Conservation (phyloP, 2,329 filamentous ascomycete genomes). For the Ophiocordyceps camponoti-saundersi region DNA sequence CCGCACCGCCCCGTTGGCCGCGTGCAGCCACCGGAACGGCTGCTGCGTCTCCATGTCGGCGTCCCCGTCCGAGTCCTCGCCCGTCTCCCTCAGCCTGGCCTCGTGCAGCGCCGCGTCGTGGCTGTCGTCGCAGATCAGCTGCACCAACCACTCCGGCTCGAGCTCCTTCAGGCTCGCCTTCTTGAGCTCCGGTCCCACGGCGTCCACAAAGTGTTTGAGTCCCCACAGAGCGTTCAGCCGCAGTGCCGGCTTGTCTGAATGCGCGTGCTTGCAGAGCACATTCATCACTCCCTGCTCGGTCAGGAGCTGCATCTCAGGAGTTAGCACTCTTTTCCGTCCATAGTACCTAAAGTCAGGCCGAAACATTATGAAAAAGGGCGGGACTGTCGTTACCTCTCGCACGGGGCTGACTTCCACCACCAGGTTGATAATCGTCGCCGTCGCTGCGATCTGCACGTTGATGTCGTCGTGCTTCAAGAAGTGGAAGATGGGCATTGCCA, state of each 20-base stretch:
- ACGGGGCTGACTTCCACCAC: constrained; percentile 82
- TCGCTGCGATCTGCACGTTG: constrained; percentile 74
- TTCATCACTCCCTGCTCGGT: constrained; percentile 58
- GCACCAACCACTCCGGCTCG: constrained; percentile 63
- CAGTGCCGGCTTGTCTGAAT: constrained; percentile 61
- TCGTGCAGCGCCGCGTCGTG: constrained; percentile 32
- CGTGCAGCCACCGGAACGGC: constrained; percentile 18
- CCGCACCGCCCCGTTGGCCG: constrained; percentile 12
- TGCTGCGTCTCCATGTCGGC: constrained; percentile 39
- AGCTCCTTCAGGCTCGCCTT: constrained; percentile 63
- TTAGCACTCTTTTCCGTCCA: neutral
- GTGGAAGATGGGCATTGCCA: constrained; percentile 59
- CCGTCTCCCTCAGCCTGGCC: constrained; percentile 14
- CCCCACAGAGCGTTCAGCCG: constrained; percentile 84
- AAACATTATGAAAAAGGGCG: neutral
- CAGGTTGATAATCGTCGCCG: constrained; percentile 69
- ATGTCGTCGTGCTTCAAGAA: constrained; percentile 60
- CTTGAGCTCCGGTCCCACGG: constrained; percentile 54
- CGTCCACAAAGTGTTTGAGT: constrained; percentile 74
- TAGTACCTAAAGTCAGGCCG: neutral
- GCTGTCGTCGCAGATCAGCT: constrained; percentile 51
- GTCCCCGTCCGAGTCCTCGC: constrained; percentile 35
- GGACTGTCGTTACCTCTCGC: constrained; percentile 42
- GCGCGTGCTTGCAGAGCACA: constrained; percentile 68
- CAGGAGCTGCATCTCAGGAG: constrained; percentile 37